A percentile compares a stretch with the other conserved stretches of the same genome.
Conservation (phyloP, 2,329 filamentous ascomycete genomes). For the Xylaria sp. region DNA sequence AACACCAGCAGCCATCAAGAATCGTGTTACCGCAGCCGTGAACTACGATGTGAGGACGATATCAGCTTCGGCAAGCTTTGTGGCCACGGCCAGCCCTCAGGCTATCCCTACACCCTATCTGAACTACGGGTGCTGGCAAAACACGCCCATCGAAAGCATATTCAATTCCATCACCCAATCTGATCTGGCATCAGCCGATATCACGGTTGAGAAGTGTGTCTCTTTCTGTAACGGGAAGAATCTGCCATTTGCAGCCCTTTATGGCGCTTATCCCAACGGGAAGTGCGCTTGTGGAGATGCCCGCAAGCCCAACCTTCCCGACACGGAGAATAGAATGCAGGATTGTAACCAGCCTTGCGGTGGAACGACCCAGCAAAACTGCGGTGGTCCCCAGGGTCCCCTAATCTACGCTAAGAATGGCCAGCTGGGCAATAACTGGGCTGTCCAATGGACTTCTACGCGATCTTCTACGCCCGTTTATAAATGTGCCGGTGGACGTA, state of each 20-base stretch:
- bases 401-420: slow-evolving; percentile 25
- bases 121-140: slow-evolving; percentile 29
- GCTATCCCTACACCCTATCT: not conserved
- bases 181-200: not conserved
- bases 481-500: slow-evolving; percentile 2
- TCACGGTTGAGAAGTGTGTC: slow-evolving; percentile 23
- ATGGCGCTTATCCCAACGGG: not conserved
- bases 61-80: slow-evolving; percentile 24
- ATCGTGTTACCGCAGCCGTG: slow-evolving; percentile 1
- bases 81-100: slow-evolving; percentile 25
- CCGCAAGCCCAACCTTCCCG: not conserved
- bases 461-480: slow-evolving; percentile 3
- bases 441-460: not conserved
- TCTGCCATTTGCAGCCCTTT: slow-evolving; percentile 15
- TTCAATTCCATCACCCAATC: not conserved
- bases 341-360: slow-evolving; percentile 28
- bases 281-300: slow-evolving; percentile 15
- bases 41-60: slow-evolving; percentile 17
- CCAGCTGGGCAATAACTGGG: slow-evolving; percentile 9
- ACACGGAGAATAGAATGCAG: slow-evolving; percentile 14
- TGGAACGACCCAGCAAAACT: slow-evolving; percentile 21
- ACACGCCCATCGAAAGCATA: not conserved
- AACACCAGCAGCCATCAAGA: slow-evolving; percentile 23
- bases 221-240: not conserved
- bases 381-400: slow-evolving; percentile 24